A percentile compares a stretch with the other conserved stretches of the same genome.
These are phyloP conservation scores for Cyclotella choctawhatcheeana DNA, from an alignment of 108 stramenopile species.

Conservation along the genomic window DNA sequence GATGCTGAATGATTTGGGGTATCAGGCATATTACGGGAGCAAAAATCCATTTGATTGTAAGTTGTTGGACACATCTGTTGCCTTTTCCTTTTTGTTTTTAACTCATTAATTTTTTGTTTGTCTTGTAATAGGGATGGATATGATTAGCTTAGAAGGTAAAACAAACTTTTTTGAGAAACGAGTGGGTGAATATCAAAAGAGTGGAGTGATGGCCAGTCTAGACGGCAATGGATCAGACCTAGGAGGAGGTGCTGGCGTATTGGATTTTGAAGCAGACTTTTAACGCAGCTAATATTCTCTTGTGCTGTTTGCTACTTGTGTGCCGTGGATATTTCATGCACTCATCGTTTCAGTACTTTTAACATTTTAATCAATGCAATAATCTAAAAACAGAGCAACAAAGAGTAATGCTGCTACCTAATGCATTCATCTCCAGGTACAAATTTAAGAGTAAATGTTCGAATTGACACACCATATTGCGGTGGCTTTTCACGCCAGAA, in stretches of 20 bases:
- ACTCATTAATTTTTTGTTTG: slow-evolving; percentile 66
- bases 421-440: too few relatives aligned
- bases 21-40: slow-evolving; percentile 80
- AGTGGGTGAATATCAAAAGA: slow-evolving; percentile 96
- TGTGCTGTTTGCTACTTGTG: too few relatives aligned
- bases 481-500: too few relatives aligned
- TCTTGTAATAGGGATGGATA: slow-evolving; percentile 98
- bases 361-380: too few relatives aligned
- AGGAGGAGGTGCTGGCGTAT: slow-evolving; percentile 18
- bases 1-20: slow-evolving; percentile 88
- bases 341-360: too few relatives aligned
- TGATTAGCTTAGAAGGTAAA: slow-evolving; percentile 98
- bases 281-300: too few relatives aligned
- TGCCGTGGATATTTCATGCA: too few relatives aligned
- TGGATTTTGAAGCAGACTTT: slow-evolving; percentile 79
- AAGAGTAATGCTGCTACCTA: too few relatives aligned
- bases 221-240: slow-evolving; percentile 37
- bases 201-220: slow-evolving; percentile 89
- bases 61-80: not conserved
- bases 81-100: not conserved
- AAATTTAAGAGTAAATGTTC: too few relatives aligned
- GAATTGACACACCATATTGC: too few relatives aligned
- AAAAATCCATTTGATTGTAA: slow-evolving; percentile 96
- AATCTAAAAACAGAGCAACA: too few relatives aligned
- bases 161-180: slow-evolving; percentile 98